Conservation (phyloP, 2,329 filamentous ascomycete species). For the Arthrinium phaeospermum region DNA sequence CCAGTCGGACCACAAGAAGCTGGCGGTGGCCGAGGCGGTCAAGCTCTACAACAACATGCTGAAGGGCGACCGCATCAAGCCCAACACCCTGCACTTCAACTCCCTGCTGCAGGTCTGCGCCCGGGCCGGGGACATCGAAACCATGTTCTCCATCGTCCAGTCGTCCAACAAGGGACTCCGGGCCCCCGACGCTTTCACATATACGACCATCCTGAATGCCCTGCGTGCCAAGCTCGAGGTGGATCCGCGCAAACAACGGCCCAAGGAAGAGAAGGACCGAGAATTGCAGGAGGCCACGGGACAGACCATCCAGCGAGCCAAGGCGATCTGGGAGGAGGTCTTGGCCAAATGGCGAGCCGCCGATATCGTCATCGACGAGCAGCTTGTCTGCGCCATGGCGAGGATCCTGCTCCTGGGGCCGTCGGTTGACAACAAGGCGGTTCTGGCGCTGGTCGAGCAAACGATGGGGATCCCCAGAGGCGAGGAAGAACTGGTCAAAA, state of each 20-base stretch:
- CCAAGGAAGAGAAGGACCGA: conserved; percentile 18
- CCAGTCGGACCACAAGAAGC: conserved; percentile 58
- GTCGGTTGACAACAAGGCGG: conserved; percentile 69
- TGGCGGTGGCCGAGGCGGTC: conserved; percentile 71
- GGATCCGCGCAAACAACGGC: conserved; percentile 28
- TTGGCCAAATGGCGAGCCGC: conserved; percentile 77
- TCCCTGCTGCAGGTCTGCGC: conserved; percentile 85
- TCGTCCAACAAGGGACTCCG: conserved; percentile 69
- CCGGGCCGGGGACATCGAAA: conserved; percentile 75
- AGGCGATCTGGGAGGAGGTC: conserved; percentile 81
- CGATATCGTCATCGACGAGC: conserved; percentile 75
- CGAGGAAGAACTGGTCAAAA: conserved; percentile 36
- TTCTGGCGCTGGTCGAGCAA: conserved; percentile 79
- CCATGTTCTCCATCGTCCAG: conserved; percentile 77
- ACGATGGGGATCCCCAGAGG: conserved; percentile 76
- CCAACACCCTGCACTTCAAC: conserved; percentile 85
- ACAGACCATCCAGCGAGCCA: conserved; percentile 67
- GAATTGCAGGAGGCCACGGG: conserved; percentile 42
- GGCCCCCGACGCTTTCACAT: conserved; percentile 75
- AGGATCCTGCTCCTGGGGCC: conserved; percentile 72
- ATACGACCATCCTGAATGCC: conserved; percentile 81
- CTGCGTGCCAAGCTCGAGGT: conserved; percentile 59
- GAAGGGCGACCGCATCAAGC: conserved; percentile 66
- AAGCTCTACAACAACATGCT: conserved; percentile 79
- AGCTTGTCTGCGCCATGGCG: conserved; percentile 82